Evolutionary conservation across 2,329 filamentous ascomycete genomes (phyloP).

Genomic region (Camillea tinctor): DNA sequence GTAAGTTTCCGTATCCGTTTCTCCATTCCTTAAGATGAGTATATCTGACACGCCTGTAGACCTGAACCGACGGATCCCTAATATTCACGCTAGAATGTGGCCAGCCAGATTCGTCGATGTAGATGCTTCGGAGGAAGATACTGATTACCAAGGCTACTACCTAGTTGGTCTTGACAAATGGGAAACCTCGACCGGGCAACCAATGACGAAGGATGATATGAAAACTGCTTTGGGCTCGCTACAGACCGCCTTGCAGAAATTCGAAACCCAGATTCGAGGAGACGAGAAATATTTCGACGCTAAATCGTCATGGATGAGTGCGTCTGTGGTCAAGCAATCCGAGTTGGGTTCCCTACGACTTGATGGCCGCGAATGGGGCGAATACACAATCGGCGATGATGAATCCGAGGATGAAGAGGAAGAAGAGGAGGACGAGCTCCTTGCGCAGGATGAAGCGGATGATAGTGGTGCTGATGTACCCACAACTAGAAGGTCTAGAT

Average conservation of each 20-base stretch:
- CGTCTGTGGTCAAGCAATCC: constrained; percentile 36
- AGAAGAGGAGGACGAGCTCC: constrained; percentile 41
- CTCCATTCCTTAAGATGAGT: background rate
- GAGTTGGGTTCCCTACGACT: constrained; percentile 44
- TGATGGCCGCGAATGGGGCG: constrained; percentile 50
- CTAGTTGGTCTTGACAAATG: constrained; percentile 54
- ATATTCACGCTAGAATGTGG: constrained; percentile 59
- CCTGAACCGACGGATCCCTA: constrained; percentile 51
- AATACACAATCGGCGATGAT: constrained; percentile 41
- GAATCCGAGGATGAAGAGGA: constrained; percentile 36
- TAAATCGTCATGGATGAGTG: constrained; percentile 48
- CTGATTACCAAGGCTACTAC: constrained; percentile 60
- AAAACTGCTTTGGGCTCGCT: constrained; percentile 44
- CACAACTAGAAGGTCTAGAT: constrained; percentile 19
- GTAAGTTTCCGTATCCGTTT: constrained; percentile 40
- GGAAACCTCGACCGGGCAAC: constrained; percentile 19
- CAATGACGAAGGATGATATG: constrained; percentile 40
- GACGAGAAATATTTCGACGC: constrained; percentile 50
- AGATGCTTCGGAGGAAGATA: constrained; percentile 24
- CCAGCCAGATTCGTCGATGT: constrained; percentile 55
- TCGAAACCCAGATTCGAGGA: constrained; percentile 46
- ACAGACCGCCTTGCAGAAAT: constrained; percentile 42
- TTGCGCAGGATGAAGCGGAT: constrained; percentile 32
- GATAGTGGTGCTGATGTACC: constrained; percentile 24
- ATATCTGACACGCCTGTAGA: constrained; percentile 39